Conservation (phyloP, 441 rosid genomes). For the Croton laevigatus region DNA sequence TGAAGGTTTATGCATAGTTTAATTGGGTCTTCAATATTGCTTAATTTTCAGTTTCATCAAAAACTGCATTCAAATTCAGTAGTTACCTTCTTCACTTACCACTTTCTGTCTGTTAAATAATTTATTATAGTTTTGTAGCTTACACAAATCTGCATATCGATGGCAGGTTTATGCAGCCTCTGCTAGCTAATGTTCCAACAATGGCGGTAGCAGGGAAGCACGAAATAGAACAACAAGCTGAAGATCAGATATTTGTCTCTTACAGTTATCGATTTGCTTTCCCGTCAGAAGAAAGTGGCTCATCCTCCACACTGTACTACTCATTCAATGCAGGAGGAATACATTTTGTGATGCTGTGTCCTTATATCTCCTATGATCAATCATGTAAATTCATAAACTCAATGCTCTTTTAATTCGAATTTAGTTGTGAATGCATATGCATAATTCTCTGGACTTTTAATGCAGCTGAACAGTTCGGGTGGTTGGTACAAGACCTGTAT, state of each 20-base stretch:
- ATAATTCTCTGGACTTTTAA: constrained; percentile 1
- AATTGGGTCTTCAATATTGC: no score
- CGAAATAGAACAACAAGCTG: constrained; percentile 50
- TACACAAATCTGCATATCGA: neutral
- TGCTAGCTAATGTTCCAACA: constrained; percentile 44
- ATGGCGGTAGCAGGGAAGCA: constrained; percentile 56
- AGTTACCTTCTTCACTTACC: constrained; percentile 6
- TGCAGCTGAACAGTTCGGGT: constrained; percentile 37
- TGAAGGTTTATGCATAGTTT: no score
- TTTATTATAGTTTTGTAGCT: neutral
- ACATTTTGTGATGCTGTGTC: constrained; percentile 48
- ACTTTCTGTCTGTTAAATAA: neutral
- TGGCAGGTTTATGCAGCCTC: constrained; percentile 45
- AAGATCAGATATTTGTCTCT: constrained; percentile 40
- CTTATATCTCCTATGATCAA: constrained; percentile 38
- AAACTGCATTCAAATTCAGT: neutral
- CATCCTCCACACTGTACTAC: constrained; percentile 45
- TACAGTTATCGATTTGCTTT: constrained; percentile 51
- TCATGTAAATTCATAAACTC: constrained; percentile 30
- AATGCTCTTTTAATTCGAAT: neutral
- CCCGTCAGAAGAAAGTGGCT: constrained; percentile 49
- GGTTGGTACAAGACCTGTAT: constrained; percentile 40
- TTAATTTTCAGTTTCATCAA: neutral
- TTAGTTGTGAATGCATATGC: neutral
- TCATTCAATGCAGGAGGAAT: constrained; percentile 59